phyloP scores from a whole-genome alignment of 345 rosid genomes.

The Eutrema yunnanense region DNA sequence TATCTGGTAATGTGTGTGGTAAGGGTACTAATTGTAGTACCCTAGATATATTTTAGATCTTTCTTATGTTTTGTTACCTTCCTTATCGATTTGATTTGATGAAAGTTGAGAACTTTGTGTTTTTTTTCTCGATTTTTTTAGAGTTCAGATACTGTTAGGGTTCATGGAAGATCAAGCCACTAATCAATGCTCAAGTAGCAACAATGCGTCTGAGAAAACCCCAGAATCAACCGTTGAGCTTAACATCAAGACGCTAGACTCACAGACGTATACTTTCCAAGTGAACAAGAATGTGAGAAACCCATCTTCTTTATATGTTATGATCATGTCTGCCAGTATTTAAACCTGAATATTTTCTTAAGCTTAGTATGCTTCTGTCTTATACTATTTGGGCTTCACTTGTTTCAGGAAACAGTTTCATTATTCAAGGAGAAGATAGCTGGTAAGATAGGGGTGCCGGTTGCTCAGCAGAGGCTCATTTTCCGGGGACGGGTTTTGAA shows the following conservation, averaged over 20 bases:
- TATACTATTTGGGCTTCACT: background rate
- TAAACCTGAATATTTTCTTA: background rate
- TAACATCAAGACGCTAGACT: conserved; percentile 83
- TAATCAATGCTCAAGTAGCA: conserved; percentile 48
- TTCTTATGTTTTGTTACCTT: background rate
- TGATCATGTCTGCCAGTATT: background rate
- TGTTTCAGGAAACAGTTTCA: conserved; percentile 63
- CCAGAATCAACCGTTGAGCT: conserved; percentile 61
- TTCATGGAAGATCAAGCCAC: conserved; percentile 58
- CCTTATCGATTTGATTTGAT: background rate
- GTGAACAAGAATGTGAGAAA: conserved; percentile 70
- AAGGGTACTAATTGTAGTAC: background rate
- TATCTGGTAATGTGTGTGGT: background rate
- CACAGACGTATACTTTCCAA: conserved; percentile 56
- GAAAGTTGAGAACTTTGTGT: background rate
- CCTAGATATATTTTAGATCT: background rate
- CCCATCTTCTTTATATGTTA: background rate
- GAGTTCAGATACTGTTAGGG: conserved; percentile 8
- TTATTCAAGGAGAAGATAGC: conserved; percentile 89
- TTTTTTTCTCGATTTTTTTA: background rate
- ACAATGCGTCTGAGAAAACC: conserved; percentile 40
- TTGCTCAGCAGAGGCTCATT: conserved; percentile 83
- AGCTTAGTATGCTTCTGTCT: background rate
- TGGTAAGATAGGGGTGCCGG: conserved; percentile 60
- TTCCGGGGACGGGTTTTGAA: conserved; percentile 88